Conservation (phyloP, 2,329 filamentous ascomycete species). For the Cordyceps cateniannulata region DNA sequence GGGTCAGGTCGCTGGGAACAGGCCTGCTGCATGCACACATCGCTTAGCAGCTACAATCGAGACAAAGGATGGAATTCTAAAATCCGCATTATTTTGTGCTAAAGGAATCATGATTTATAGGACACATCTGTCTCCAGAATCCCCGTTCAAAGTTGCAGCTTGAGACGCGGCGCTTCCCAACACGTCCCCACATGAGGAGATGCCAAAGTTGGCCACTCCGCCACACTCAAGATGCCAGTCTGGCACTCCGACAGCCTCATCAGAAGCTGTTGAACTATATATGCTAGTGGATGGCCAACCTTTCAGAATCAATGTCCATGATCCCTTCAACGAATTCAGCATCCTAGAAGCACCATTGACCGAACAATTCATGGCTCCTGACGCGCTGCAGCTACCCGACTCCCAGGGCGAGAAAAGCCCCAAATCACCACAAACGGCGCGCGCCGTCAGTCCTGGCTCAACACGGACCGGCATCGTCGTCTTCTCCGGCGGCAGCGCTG, state of each 20-base stretch:
- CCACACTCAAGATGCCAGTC: neutral
- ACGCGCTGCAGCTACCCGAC: constrained; percentile 1
- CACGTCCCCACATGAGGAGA: constrained; percentile 2
- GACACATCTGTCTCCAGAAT: too few relatives aligned
- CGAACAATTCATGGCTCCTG: neutral
- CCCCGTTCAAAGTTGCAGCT: neutral
- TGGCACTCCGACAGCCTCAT: neutral
- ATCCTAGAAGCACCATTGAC: neutral
- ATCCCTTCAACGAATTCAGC: neutral
- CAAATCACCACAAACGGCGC: neutral
- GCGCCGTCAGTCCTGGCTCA: constrained; percentile 6
- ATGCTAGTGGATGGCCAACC: too few relatives aligned
- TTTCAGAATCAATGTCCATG: too few relatives aligned
- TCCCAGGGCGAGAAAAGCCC: neutral
- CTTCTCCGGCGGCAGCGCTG: constrained; percentile 89
- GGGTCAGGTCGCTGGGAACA: neutral
- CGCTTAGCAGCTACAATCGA: neutral
- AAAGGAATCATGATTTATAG: neutral
- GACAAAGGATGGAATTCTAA: neutral
- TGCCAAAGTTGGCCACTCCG: constrained; percentile 4
- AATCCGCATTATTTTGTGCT: too few relatives aligned
- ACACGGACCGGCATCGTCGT: constrained; percentile 54
- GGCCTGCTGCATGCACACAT: neutral
- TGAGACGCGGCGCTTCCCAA: neutral
- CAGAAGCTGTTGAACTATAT: neutral